Base-by-base conservation (phyloP, 495 filamentous ascomycete species). In the Achaetomiella virescens region DNA sequence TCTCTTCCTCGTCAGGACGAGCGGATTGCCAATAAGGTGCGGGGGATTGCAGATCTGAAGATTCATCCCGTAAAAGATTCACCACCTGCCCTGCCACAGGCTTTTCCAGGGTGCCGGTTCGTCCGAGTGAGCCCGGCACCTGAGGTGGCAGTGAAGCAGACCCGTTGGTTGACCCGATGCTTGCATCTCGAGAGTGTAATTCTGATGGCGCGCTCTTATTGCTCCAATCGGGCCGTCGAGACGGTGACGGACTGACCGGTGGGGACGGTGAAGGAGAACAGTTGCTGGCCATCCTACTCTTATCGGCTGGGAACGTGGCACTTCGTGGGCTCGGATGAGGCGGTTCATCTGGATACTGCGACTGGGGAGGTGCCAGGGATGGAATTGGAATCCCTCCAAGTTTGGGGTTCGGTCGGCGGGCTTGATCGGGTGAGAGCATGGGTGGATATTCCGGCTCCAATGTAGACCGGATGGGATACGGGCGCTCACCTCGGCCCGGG, bases 241-340 rank as follows among this genome's bases (percentile, higher is more conserved):
- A 52, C 18, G 62, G 62, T 24, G 59, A 58, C 14, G 63, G 61
- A 22, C 68, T 64, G 7, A 57, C 35, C 6, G 65, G 61, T 40
- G 72, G 57, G 20, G 66, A 58, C 14, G 70, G 59, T 3, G 66
- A 64, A 11, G 61, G 53, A 27, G 62, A 55, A 22, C 71, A 66
- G 20, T 68, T 64, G 9, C 66, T 56, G n/a, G 29, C 48, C 44
- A 67, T 66, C 21, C 63, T 56, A 40, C 61, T 63, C 8, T 58
- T 61, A 18, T 67, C 62, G 51, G 61, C 59, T 6, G 72, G 70
- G 17, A 74, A 72, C 6, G 72, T 69, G 17, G 71, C 42, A 31
- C 68, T 73, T 25, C 70, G 63, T 9, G 72, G 52, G 50, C 64
- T 70, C 7, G 57, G 48, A n/a, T 58, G 29, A 3, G 46, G 54